Evolutionary conservation across 768 basidiomycete species (phyloP), one percentile per base, ranked within the genome.

Genomic region (Phlebiopsis flavidoalba): DNA sequence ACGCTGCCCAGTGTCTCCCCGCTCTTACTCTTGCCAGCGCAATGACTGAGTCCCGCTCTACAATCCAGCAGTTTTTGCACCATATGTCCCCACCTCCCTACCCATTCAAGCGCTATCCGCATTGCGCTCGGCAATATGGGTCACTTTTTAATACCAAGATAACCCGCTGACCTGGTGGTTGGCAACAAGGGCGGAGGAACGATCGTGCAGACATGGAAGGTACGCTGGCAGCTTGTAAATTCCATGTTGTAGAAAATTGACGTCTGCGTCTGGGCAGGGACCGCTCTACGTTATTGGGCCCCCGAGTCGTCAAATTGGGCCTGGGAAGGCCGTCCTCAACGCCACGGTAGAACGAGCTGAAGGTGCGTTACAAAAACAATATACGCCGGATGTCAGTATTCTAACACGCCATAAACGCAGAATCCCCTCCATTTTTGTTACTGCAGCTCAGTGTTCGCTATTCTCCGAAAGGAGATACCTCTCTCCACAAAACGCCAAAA

Each of bases 311-410:
- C 57, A 66, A 51, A 26, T 71, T 26, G 65, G 62, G 7, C 67
- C 68, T 19, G 70, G 70, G 11, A 71, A 69, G 47, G 68, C 63
- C 14, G 61, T 68, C n/a, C 45, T 71, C 24, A n/a, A n/a, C n/a
- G 67, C 70, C 1, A 61, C 63, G 5, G 21, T 24, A 12, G 60
- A 61, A 0, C 49, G 52, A 22, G 36, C 69, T 15, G 55, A 67
- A 36, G 46, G 70, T 70, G 22, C 48, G 65, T 60, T 15, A 3
- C 15, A 22, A 35, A 43, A 35, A 43, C 40, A 17, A 56, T 17
- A 56, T 10, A 26, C 2, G 17, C 35, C 6, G 8, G 26, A 5
- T 15, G 17, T 21, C 54, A 37, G 43, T 21, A 56, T 11, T 19
- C 7, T 24, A 22, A 19, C 6, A 24, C 24, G n/a, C 43, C 24